Percentiles rank a stretch among this genome's conserved stretches.
Evolutionary conservation across 495 filamentous ascomycete species (phyloP).

Genomic region (Margaritispora aquatica): DNA sequence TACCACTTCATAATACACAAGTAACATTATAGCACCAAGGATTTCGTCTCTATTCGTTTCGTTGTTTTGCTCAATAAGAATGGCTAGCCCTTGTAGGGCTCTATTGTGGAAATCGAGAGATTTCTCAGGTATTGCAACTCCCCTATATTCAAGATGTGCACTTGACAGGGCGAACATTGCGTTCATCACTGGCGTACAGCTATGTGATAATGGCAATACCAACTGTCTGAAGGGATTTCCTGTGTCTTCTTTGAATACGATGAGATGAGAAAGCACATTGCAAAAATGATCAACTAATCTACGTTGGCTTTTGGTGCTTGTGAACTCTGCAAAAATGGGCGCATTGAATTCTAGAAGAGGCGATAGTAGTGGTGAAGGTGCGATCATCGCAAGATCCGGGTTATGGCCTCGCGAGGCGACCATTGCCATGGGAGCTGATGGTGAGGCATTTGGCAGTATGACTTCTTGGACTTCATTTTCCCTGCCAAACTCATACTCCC

Average conservation of each 20-base stretch:
- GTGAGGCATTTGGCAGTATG: constrained; percentile 1
- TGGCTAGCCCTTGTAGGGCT: constrained; percentile 51
- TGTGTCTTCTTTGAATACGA: constrained; percentile 56
- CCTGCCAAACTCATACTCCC: constrained; percentile 3
- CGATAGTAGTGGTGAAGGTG: constrained; percentile 38
- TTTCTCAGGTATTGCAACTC: constrained; percentile 47
- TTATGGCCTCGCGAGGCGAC: constrained; percentile 19
- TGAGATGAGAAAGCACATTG: constrained; percentile 54
- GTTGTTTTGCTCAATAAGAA: constrained; percentile 46
- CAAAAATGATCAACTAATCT: constrained; percentile 56
- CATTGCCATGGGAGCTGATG: neutral
- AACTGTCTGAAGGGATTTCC: constrained; percentile 59
- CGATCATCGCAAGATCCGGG: constrained; percentile 34
- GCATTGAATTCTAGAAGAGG: constrained; percentile 44
- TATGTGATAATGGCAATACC: constrained; percentile 49
- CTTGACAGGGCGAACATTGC: constrained; percentile 53
- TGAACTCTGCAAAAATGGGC: constrained; percentile 50
- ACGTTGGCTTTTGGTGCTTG: constrained; percentile 45
- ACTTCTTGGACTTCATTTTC: constrained; percentile 20
- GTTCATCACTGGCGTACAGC: constrained; percentile 46
- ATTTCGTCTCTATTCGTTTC: constrained; percentile 48
- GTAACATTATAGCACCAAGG: constrained; percentile 53
- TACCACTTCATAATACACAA: constrained; percentile 60
- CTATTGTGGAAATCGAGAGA: constrained; percentile 53
- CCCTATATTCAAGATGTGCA: constrained; percentile 53